Conservation (phyloP, 352 stramenopile species). For the Globisporangium viniferum region DNA sequence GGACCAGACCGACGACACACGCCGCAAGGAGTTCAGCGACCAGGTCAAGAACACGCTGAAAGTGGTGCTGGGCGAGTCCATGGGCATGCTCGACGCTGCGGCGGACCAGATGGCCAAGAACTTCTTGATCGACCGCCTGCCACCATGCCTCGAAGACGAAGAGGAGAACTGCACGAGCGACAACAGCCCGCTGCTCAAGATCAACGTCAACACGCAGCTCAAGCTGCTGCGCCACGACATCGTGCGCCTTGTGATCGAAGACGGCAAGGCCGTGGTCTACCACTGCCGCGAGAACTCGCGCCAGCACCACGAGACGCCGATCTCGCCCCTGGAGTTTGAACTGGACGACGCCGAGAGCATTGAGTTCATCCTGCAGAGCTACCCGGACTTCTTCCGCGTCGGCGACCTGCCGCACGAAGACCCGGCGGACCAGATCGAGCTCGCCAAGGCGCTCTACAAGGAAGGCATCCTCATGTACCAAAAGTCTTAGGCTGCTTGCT, state of each 20-base stretch:
- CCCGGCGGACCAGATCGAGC: slow-evolving; percentile 63
- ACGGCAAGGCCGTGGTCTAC: slow-evolving; percentile 73
- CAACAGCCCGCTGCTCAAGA: slow-evolving; percentile 74
- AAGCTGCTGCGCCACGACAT: slow-evolving; percentile 69
- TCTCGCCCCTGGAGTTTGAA: slow-evolving; percentile 76
- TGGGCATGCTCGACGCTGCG: slow-evolving; percentile 68
- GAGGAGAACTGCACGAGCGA: slow-evolving; percentile 81
- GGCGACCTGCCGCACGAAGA: slow-evolving; percentile 76
- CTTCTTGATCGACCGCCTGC: slow-evolving; percentile 78
- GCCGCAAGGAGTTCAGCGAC: slow-evolving; percentile 45
- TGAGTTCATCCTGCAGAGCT: slow-evolving; percentile 72
- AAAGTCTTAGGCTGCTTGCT: slow-evolving; percentile 29
- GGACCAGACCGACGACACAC: slow-evolving; percentile 47
- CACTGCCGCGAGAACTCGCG: slow-evolving; percentile 81
- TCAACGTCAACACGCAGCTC: slow-evolving; percentile 75
- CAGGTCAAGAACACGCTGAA: slow-evolving; percentile 61
- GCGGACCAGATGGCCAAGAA: slow-evolving; percentile 83
- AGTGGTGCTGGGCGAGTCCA: slow-evolving; percentile 52
- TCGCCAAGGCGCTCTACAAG: slow-evolving; percentile 69
- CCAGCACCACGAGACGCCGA: slow-evolving; percentile 63
- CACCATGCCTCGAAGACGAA: slow-evolving; percentile 64
- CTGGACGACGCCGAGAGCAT: slow-evolving; percentile 79
- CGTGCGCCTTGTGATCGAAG: slow-evolving; percentile 69
- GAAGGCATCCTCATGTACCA: slow-evolving; percentile 78
- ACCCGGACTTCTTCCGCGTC: slow-evolving; percentile 74